These are phyloP conservation scores for Botrytis porri DNA, from an alignment of 2,329 filamentous ascomycete genomes.

Conservation along the genomic window DNA sequence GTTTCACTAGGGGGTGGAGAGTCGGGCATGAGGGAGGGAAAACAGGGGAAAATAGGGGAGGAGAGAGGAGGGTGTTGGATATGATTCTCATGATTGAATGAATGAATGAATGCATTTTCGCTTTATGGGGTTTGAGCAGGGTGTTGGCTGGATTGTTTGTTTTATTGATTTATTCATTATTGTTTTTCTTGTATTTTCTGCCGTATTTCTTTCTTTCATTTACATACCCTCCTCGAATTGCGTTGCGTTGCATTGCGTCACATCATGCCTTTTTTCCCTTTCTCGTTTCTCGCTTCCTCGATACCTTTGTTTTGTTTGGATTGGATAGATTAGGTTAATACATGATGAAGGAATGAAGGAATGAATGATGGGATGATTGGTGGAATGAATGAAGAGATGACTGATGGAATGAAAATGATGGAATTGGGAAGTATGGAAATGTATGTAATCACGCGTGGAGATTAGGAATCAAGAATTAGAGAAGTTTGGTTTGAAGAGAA, in stretches of 20 bases:
- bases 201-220: background rate
- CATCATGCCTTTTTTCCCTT: background rate
- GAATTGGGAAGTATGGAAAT: no score
- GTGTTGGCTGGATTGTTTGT: background rate
- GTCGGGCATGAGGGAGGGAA: rapidly evolving
- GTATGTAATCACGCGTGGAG: no score
- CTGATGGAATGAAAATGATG: no score
- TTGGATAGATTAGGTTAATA: background rate
- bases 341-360: background rate
- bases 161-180: background rate
- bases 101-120: background rate
- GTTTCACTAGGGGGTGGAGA: constrained; percentile 45
- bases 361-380: background rate
- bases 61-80: background rate
- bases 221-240: background rate
- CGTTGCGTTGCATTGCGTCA: background rate
- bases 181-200: rapidly evolving
- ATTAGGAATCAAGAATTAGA: no score
- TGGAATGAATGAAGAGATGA: no score
- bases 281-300: background rate
- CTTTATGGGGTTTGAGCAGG: background rate
- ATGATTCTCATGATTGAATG: background rate
- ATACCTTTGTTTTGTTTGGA: background rate
- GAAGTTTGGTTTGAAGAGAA: no score
- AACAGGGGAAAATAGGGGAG: background rate